Evolutionary conservation across 2,329 filamentous ascomycete genomes (phyloP), one percentile per base, ranked within the genome.

Genomic region (Epichloe gansuensis): DNA sequence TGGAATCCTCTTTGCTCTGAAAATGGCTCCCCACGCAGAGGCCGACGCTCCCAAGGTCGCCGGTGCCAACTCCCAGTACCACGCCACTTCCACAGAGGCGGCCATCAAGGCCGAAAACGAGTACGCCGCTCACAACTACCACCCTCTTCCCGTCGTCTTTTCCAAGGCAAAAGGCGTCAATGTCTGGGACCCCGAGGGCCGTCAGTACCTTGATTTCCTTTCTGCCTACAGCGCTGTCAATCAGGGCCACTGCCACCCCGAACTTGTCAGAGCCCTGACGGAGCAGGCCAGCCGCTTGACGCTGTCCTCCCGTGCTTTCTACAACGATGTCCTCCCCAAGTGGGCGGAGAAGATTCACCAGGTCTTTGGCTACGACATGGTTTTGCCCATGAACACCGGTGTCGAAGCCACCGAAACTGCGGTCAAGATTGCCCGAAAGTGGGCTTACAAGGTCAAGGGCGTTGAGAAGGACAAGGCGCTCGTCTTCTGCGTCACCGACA

Each of bases 221-320:
- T 97, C 91, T 46, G 93, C 93, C 59, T 98, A 98, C 78, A 94
- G 88, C 61, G 93, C 93, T 56, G 90, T 97, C 67, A 97, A 97
- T 75, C 91, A 97, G 72, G 91, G 91, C 57, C 91, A 98, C 72
- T 97, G 91, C 72, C 91, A 98, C 73, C 93, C 93, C 5, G 91
- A 95, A 73, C 83, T 97, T 53, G 83, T 98, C 67, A 91, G 91
- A 69, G 87, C 91, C 13, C 76, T 98, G 56, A 83, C 82, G 39
- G 88, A 95, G 59, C 93, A 98, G 74, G 93, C 93, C 47, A 81
- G 85, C 59, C 85, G 90, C 41, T 74, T 97, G 64, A 96, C 91
- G 0, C 81, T 97, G 60, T 95, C 89, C 71, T 95, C 90, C 56
- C 83, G 91, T 56, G 93, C 93, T 50, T 98, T 97, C 74, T 85